A percentile compares a stretch with the other conserved stretches of the same genome.
Conservation (phyloP, 441 rosid species). For the Euphorbia celastroides region DNA sequence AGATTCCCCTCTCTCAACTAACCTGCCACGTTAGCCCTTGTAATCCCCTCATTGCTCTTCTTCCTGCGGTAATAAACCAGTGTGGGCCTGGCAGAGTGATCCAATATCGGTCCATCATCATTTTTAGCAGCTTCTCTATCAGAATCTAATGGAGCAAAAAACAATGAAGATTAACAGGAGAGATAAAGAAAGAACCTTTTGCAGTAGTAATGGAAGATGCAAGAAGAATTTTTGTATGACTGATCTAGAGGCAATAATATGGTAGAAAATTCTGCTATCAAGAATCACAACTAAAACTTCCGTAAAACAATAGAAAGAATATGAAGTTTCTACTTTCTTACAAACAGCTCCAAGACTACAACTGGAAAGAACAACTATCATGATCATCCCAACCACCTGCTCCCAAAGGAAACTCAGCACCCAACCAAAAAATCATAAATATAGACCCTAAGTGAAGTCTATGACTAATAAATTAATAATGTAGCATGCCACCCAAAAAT, state of each 20-base stretch:
- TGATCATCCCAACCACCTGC: neutral
- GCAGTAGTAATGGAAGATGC: slow-evolving; percentile 9
- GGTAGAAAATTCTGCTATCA: neutral
- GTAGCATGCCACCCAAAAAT: neutral
- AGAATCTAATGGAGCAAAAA: slow-evolving; percentile 49
- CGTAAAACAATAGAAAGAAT: neutral
- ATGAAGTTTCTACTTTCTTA: neutral
- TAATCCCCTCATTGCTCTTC: too few species aligned
- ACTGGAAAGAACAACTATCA: neutral
- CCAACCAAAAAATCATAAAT: neutral
- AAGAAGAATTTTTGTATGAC: neutral
- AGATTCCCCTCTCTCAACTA: too few species aligned
- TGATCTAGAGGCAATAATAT: too few species aligned
- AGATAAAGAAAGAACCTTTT: neutral
- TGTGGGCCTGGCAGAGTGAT: too few species aligned
- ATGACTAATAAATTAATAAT: neutral
- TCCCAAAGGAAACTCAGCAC: neutral
- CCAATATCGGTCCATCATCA: too few species aligned
- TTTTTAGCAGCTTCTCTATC: slow-evolving; percentile 79
- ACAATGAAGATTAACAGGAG: neutral
- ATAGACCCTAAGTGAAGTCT: neutral
- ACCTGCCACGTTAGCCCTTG: too few species aligned
- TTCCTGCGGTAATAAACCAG: too few species aligned
- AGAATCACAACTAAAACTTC: neutral
- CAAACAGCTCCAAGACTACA: neutral